These are phyloP conservation scores for Gossypium raimondii DNA, from an alignment of 345 rosid species.

Conservation along the genomic window DNA sequence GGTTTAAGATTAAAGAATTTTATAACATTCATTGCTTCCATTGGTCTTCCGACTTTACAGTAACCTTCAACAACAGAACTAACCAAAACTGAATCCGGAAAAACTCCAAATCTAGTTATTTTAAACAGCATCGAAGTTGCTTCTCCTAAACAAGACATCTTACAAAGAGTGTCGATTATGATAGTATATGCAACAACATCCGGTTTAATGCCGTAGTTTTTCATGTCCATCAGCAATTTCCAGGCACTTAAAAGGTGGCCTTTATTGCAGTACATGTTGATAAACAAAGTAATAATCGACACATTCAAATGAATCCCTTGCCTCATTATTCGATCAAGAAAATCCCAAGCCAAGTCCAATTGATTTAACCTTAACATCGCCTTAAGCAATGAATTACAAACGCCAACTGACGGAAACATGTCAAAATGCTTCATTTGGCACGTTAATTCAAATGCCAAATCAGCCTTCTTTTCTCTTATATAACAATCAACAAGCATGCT, in stretches of 20 bases:
- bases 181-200: slow-evolving; percentile 45
- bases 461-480: slow-evolving; percentile 29
- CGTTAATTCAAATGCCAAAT: slow-evolving; percentile 27
- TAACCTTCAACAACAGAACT: slow-evolving; percentile 42
- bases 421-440: slow-evolving; percentile 29
- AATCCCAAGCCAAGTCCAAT: slow-evolving; percentile 34
- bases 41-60: slow-evolving; percentile 38
- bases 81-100: slow-evolving; percentile 39
- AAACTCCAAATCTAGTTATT: slow-evolving; percentile 33
- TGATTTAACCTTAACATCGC: slow-evolving; percentile 24
- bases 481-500: slow-evolving; percentile 43
- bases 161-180: slow-evolving; percentile 37
- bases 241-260: slow-evolving; percentile 37
- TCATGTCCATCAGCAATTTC: slow-evolving; percentile 40
- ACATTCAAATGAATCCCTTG: slow-evolving; percentile 34
- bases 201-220: slow-evolving; percentile 34
- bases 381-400: slow-evolving; percentile 37
- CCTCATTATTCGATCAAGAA: slow-evolving; percentile 38
- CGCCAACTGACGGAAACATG: slow-evolving; percentile 38
- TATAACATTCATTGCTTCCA: slow-evolving; percentile 38
- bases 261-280: slow-evolving; percentile 30
- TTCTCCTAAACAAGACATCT: slow-evolving; percentile 33
- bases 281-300: slow-evolving; percentile 36
- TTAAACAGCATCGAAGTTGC: slow-evolving; percentile 44
- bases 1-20: slow-evolving; percentile 32